Conservation (phyloP, 2,329 filamentous ascomycete species). For the Colletotrichum melonis region DNA sequence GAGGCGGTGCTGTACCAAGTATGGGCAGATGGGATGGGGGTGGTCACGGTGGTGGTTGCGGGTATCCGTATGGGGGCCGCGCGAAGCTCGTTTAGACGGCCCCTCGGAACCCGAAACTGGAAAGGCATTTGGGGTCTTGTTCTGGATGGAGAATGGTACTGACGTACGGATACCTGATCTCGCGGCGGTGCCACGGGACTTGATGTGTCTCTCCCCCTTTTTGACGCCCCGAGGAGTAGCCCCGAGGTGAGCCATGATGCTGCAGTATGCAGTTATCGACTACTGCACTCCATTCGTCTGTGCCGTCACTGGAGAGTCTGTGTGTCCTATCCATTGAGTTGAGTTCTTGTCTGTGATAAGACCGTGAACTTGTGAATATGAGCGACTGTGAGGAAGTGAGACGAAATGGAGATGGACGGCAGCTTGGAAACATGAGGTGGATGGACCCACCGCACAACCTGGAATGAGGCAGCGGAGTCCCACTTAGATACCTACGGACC, state of each 20-base stretch:
- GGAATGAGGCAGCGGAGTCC: background rate
- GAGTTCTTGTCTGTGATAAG: background rate
- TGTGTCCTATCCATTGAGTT: background rate
- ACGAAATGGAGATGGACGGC: background rate
- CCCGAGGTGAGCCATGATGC: background rate
- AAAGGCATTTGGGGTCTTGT: background rate
- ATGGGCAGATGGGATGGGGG: background rate
- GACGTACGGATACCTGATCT: background rate
- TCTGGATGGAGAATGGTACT: background rate
- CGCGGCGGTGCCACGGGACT: background rate
- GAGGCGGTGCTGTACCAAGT: conserved; percentile 12
- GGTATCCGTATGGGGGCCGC: background rate
- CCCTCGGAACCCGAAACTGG: conserved; percentile 5
- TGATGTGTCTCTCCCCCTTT: background rate
- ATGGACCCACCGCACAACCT: background rate
- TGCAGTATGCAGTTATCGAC: background rate
- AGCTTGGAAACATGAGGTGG: background rate
- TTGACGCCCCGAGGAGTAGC: background rate
- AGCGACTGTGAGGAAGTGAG: background rate
- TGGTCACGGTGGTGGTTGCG: too few species aligned
- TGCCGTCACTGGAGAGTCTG: background rate
- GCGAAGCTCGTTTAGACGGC: conserved; percentile 15
- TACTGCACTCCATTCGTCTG: background rate
- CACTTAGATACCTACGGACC: background rate
- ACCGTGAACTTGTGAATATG: too few species aligned